Conservation (phyloP, 495 filamentous ascomycete genomes). For the Trichocladium antarcticum region DNA sequence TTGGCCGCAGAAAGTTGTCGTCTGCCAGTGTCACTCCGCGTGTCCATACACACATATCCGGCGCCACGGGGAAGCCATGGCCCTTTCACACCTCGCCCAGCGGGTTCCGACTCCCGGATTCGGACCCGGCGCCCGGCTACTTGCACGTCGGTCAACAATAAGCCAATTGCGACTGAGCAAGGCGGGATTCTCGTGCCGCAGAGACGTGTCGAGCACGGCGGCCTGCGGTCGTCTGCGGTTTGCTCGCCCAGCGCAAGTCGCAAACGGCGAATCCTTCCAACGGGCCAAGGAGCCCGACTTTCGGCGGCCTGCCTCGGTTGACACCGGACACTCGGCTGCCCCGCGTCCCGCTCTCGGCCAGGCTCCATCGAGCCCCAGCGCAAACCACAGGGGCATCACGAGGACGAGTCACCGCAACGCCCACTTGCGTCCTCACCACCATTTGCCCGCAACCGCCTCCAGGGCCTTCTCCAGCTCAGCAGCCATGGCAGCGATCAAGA, state of each 20-base stretch:
- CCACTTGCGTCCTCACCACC: conserved; percentile 6
- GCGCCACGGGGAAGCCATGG: conserved; percentile 1
- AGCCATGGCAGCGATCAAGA: conserved; percentile 76
- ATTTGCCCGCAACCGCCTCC: background rate
- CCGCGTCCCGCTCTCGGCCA: conserved; percentile 7
- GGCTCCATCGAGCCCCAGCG: background rate
- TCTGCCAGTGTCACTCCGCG: too few relatives aligned
- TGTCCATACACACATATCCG: background rate
- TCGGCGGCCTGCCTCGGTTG: conserved; percentile 12
- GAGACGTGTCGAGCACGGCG: background rate
- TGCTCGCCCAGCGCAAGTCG: background rate
- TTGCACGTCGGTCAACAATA: background rate
- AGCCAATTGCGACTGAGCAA: background rate
- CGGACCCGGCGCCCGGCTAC: background rate
- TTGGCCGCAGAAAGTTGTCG: too few relatives aligned
- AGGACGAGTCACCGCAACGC: conserved; percentile 4
- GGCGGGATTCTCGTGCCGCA: background rate
- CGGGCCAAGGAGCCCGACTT: background rate
- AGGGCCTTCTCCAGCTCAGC: conserved; percentile 36
- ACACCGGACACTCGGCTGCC: conserved; percentile 11
- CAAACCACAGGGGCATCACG: background rate
- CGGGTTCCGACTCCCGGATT: background rate
- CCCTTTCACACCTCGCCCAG: conserved; percentile 7
- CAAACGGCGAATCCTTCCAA: background rate
- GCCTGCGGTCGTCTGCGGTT: background rate